A percentile compares a stretch with the other conserved stretches of the same genome.
Evolutionary conservation across 371 early-diverging fungal species (phyloP).

Genomic region (Mortierella sp.): DNA sequence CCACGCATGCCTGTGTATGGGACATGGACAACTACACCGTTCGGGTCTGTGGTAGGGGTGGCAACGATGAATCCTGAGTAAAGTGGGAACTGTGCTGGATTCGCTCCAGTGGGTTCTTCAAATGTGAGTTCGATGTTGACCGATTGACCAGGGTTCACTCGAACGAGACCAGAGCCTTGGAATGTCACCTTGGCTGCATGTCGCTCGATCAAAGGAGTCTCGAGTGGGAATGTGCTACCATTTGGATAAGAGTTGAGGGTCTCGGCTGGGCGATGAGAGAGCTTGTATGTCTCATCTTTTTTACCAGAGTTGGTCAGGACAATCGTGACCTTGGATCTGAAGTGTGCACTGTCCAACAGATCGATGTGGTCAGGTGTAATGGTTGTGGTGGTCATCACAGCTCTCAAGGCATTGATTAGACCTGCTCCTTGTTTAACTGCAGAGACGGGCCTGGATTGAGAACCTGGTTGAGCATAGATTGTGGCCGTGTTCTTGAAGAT

Average conservation of each 20-base stretch:
- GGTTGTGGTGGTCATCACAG: no score
- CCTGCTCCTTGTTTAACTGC: slow-evolving; percentile 80
- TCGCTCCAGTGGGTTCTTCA: no score
- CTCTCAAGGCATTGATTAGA: slow-evolving; percentile 77
- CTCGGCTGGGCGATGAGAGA: slow-evolving; percentile 57
- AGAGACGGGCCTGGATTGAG: slow-evolving; percentile 43
- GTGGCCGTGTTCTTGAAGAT: slow-evolving; percentile 42
- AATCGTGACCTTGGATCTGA: slow-evolving; percentile 63
- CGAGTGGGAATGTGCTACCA: slow-evolving; percentile 31
- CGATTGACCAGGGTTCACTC: slow-evolving; percentile 58
- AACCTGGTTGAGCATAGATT: no score
- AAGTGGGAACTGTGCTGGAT: no score
- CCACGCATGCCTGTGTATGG: slow-evolving; percentile 64
- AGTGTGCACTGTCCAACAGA: slow-evolving; percentile 66
- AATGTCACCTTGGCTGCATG: no score
- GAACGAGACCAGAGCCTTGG: slow-evolving; percentile 49
- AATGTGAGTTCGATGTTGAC: no score
- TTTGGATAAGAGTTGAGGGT: slow-evolving; percentile 58
- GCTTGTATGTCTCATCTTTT: no score
- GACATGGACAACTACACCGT: slow-evolving; percentile 30
- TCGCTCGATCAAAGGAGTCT: slow-evolving; percentile 42
- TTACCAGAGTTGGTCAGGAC: no score
- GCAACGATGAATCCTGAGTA: no score
- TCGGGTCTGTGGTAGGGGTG: slow-evolving; percentile 40
- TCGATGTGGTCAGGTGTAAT: slow-evolving; percentile 66